Evolutionary conservation across 257 asterid genomes (phyloP), one percentile per base, ranked within the genome.

Genomic region (Sherardia arvensis): DNA sequence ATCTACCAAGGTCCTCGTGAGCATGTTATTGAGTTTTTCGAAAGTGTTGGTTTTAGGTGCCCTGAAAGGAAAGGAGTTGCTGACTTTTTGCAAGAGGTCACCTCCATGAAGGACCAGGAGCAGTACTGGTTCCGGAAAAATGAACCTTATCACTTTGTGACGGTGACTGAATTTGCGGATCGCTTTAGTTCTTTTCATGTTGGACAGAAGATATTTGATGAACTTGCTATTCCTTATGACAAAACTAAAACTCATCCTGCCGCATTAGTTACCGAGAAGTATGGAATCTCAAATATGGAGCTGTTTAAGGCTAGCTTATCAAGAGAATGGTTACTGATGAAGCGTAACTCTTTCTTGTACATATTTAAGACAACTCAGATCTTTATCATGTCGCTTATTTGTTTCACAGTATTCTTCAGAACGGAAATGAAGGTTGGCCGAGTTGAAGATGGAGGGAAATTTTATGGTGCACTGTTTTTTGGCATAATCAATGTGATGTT

Each of bases 61-160:
- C 99, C 99, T 0, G 91, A 90, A 23, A 87, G 99, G 77, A 90
- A 89, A 74, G 99, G 96, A 14, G 85, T 83, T 25, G 97, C 99
- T 1, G 99, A 93, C 70, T 93, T 93, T 71, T 77, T 93, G 40
- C 99, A 93, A 77, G 99, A 92, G 78, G 97, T 92, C 28, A 92
- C 97, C 45, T 92, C 99, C 20, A 4, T 68, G 27, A 92, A 92
- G 70, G 99, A 92, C 54, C 99, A 92, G 77, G 87, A 81, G 57
- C 97, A 92, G 45, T 92, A 89, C 80, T 92, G 99, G 99, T 84
- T 33, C 79, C 80, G 74, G 64, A 87, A 84, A 62, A 55, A 82
- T 23, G 91, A 83, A 59, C 85, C 95, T 59, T 92, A 89, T 62
- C 70, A 70, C 33, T 85, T 64, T 45, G 64, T 92, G 45, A 77